Percentiles rank a stretch among this genome's conserved stretches.
These are phyloP conservation scores for Globisporangium barbulae DNA, from an alignment of 352 stramenopile genomes.

Conservation along the genomic window DNA sequence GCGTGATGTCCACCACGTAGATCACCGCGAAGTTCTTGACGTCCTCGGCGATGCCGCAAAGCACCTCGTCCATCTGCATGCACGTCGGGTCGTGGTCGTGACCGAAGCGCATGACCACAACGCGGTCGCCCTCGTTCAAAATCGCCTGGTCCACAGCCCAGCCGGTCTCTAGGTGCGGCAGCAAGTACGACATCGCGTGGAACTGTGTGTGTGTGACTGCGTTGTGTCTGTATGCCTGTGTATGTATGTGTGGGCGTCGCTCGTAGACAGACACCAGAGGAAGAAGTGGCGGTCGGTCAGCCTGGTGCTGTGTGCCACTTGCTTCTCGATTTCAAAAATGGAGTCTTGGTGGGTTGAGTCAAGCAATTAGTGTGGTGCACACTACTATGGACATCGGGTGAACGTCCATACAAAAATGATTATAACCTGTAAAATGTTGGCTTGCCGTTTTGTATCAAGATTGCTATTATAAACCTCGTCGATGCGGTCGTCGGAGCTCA, in stretches of 20 bases:
- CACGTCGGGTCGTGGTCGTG: slow-evolving; percentile 97
- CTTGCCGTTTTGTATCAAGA: no score
- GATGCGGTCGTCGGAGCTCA: no score
- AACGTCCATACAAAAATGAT: no score
- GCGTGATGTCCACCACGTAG: slow-evolving; percentile 93
- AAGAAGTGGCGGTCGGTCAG: background rate
- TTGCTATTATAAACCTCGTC: no score
- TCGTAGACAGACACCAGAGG: background rate
- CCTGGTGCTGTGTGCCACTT: no score
- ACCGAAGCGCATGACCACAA: slow-evolving; percentile 99
- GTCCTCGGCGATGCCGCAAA: slow-evolving; percentile 95
- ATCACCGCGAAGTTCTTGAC: slow-evolving; percentile 99
- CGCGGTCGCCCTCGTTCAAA: slow-evolving; percentile 96
- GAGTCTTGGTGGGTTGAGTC: no score
- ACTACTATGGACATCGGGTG: no score
- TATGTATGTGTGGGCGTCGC: no score
- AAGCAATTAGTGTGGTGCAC: no score
- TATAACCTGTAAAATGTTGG: no score
- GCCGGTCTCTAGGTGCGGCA: slow-evolving; percentile 96
- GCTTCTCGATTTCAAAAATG: no score
- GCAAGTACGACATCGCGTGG: slow-evolving; percentile 93
- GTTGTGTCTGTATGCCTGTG: background rate
- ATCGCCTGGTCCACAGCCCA: slow-evolving; percentile 99
- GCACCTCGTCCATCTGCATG: slow-evolving; percentile 98
- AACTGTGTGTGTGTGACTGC: background rate